Evolutionary conservation across 139 green algal genomes (phyloP), one percentile per base, ranked within the genome.

Genomic region (Mychonastes homosphaera): DNA sequence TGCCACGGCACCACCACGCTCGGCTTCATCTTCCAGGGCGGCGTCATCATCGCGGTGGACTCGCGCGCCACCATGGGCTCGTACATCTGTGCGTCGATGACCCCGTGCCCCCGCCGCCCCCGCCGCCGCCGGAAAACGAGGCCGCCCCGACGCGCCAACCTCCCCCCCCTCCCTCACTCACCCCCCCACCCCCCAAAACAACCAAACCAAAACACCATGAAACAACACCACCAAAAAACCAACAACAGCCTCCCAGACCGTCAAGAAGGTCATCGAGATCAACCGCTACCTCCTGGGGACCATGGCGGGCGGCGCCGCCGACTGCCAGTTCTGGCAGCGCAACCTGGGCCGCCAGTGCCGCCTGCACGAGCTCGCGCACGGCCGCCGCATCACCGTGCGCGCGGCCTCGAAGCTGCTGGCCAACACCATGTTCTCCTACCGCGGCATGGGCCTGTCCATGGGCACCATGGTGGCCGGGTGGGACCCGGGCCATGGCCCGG

Each of bases 191-290:
- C n/a, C n/a, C n/a, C n/a, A n/a, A n/a, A n/a, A n/a, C n/a, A n/a
- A n/a, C n/a, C n/a, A n/a, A n/a, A n/a, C n/a, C n/a, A n/a, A n/a
- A n/a, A n/a, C n/a, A n/a, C n/a, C n/a, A n/a, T n/a, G n/a, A n/a
- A n/a, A n/a, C n/a, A n/a, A n/a, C n/a, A n/a, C n/a, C n/a, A n/a
- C n/a, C n/a, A n/a, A n/a, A n/a, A n/a, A n/a, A n/a, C n/a, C n/a
- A n/a, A n/a, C n/a, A 58, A 64, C 76, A 91, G 84, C 87, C 3
- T 95, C 88, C 0, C 90, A 97, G 59, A 95, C 88, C 2, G 87
- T 96, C 34, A 95, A 97, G 76, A 97, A 97, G 67, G 90, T 99
- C 2, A 97, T 99, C 38, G 90, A 98, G 72, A 99, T 98, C 76
- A 99, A 99, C 70, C 85, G 84, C 10, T 98, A 84, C 76, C 73